These are phyloP conservation scores for Fragaria vesca DNA, from an alignment of 306 rosid species.

Conservation along the genomic window DNA sequence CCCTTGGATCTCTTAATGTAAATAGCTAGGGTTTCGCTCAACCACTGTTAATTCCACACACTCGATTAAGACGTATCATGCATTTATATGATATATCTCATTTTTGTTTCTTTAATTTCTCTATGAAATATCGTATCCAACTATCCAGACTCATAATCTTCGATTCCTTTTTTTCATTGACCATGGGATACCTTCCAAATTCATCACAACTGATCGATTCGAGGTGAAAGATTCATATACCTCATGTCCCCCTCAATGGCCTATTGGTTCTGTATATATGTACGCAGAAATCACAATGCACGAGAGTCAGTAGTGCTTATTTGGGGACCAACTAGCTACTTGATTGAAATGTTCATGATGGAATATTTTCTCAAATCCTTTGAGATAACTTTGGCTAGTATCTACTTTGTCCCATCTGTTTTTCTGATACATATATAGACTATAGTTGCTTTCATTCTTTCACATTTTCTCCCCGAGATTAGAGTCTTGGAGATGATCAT, in stretches of 20 bases:
- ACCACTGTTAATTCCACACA: neutral
- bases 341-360: neutral
- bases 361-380: neutral
- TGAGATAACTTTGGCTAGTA: neutral
- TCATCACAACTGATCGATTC: neutral
- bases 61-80: too few relatives aligned
- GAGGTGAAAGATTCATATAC: neutral
- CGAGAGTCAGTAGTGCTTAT: neutral
- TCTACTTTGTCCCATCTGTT: neutral
- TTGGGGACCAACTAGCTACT: neutral
- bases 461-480: neutral
- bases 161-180: conserved; percentile 14
- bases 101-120: too few relatives aligned
- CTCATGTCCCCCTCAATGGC: neutral
- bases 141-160: neutral
- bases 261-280: neutral
- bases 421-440: neutral
- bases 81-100: too few relatives aligned
- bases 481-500: neutral
- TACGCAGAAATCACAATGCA: neutral
- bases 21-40: neutral
- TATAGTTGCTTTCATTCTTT: neutral
- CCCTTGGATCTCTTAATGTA: neutral
- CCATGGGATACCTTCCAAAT: conserved; percentile 15
- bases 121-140: neutral